Conservation (phyloP, 2,329 filamentous ascomycete species). For the Alternaria conjuncta region DNA sequence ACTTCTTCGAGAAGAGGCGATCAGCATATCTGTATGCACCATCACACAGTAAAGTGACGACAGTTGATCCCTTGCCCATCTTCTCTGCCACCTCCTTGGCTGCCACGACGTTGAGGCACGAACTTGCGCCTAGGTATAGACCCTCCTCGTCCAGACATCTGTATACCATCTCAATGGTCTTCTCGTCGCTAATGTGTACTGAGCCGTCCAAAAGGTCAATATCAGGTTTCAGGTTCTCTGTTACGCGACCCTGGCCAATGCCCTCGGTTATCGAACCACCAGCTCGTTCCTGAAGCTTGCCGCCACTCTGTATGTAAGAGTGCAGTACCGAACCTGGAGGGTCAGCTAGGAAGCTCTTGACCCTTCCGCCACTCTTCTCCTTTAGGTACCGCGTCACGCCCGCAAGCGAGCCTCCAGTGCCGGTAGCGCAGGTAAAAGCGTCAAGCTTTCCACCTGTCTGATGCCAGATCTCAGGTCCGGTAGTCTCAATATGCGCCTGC, state of each 20-base stretch:
- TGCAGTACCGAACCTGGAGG: conserved; percentile 93
- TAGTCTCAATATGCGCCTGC: conserved; percentile 93
- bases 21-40: conserved; percentile 98
- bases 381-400: conserved; percentile 90
- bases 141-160: conserved; percentile 95
- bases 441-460: conserved; percentile 87
- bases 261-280: conserved; percentile 96
- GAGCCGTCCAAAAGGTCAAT: conserved; percentile 84
- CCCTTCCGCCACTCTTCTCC: conserved; percentile 75
- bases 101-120: conserved; percentile 91
- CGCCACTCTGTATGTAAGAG: conserved; percentile 86
- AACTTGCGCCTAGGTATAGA: conserved; percentile 92
- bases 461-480: conserved; percentile 94
- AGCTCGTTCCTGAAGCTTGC: conserved; percentile 78
- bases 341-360: conserved; percentile 90
- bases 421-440: conserved; percentile 94
- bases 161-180: conserved; percentile 98
- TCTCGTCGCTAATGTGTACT: conserved; percentile 84
- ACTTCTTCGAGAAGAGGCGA: conserved; percentile 87
- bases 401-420: conserved; percentile 89
- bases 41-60: conserved; percentile 93
- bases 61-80: conserved; percentile 84
- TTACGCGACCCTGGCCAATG: conserved; percentile 94
- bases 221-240: conserved; percentile 90
- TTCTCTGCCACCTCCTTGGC: conserved; percentile 93